Evolutionary conservation across 768 basidiomycete genomes (phyloP), one percentile per base, ranked within the genome.

Genomic region (Russula ochroleuca): DNA sequence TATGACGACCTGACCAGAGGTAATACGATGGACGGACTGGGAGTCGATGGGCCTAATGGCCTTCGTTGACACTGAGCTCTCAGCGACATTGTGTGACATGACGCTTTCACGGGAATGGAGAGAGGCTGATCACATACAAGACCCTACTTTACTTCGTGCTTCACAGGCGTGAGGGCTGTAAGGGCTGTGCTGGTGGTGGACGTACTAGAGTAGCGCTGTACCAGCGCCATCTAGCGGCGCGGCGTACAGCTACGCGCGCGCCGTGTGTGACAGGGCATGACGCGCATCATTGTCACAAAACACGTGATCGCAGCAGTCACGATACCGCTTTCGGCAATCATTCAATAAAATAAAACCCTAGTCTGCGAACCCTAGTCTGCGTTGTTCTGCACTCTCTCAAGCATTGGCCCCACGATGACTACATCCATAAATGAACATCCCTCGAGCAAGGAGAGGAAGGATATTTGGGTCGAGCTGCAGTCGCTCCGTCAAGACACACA

Each of bases 1-100:
- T 31, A 95, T 80, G 1, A 98, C 90, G 51, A 98, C 96, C 73
- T 98, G 97, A 2, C 96, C 96, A 2, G 93, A 93, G 0, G 94
- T 91, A 59, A 99, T 91, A 59, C 84, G 80, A 73, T 98, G 97
- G 11, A 95, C 80, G 3, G 94, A 91, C 5, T 80, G 74, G 3
- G 77, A 75, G 70, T 95, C 92, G 67, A 98, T 94, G 5, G 87
- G 79, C 40, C 73, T 77, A 66, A 83, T 83, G 8, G 25, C 59
- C 5, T 6, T 25, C 3, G 21, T 56, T 28, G 38, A 50, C 21
- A 17, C 38, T 31, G 63, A 56, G 5, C n/a, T 47, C 25, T 49
- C 35, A 21, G 48, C 37, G 14, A 35, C 49, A 47, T 25, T 21
- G 6, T 41, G 33, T 17, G 40, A 21, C 64, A 64, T 60, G 31